phyloP scores from a whole-genome alignment of 495 filamentous ascomycete species.

The Penicillium maclennaniae region DNA sequence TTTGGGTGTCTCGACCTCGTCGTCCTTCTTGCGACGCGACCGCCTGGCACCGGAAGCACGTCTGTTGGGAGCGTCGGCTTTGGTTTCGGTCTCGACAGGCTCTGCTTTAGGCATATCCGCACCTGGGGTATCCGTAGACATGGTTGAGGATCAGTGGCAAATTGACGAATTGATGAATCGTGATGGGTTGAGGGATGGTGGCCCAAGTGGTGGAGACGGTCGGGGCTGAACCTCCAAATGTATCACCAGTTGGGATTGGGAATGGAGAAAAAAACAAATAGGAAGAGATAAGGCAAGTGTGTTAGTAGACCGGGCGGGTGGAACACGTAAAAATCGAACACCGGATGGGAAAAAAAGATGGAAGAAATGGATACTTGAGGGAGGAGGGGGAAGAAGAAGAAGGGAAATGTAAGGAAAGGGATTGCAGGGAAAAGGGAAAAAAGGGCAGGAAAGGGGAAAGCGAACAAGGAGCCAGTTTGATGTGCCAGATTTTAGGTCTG shows the following conservation, averaged over 20 bases:
- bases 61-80: constrained; percentile 20
- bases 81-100: constrained; percentile 3
- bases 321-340: constrained; percentile 23
- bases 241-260: constrained; percentile 9
- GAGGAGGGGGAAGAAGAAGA: constrained; percentile 11
- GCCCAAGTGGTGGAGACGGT: not conserved
- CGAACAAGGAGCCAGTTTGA: constrained; percentile 13
- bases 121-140: constrained; percentile 22
- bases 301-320: not conserved
- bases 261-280: not conserved
- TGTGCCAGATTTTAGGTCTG: not conserved
- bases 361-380: constrained; percentile 6
- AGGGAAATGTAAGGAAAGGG: constrained; percentile 6
- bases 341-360: constrained; percentile 9
- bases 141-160: constrained; percentile 5
- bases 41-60: constrained; percentile 34
- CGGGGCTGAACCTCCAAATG: not conserved
- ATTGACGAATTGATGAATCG: constrained; percentile 6
- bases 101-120: constrained; percentile 15
- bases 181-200: not conserved
- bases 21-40: constrained; percentile 49
- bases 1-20: constrained; percentile 18
- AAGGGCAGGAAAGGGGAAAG: constrained; percentile 13
- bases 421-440: constrained; percentile 14
- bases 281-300: not conserved